phyloP scores from a whole-genome alignment of 1,284 basidiomycete genomes.

The Anthracocystis panici-leucophaei region DNA sequence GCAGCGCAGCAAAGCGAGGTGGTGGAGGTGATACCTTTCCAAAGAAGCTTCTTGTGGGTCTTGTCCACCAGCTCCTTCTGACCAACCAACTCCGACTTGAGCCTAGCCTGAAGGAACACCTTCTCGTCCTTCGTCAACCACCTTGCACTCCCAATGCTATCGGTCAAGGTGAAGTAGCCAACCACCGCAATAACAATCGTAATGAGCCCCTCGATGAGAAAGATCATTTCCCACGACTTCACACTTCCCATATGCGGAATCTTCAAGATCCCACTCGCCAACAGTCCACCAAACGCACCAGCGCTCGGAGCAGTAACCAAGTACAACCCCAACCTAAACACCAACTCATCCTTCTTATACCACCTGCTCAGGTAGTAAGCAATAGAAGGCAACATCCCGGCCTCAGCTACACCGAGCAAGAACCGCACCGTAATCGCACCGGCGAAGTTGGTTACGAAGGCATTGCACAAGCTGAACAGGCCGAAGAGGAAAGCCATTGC shows the following conservation, averaged over 20 bases:
- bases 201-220: constrained; percentile 70
- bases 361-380: constrained; percentile 67
- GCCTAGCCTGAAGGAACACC: constrained; percentile 46
- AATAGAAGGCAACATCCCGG: constrained; percentile 66
- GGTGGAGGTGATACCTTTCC: constrained; percentile 46
- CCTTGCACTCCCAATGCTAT: constrained; percentile 66
- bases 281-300: constrained; percentile 68
- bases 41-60: constrained; percentile 41
- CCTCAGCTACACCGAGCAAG: constrained; percentile 68
- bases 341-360: constrained; percentile 68
- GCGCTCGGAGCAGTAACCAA: constrained; percentile 54
- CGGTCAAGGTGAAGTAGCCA: constrained; percentile 67
- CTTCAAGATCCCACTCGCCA: constrained; percentile 53
- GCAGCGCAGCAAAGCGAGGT: constrained; percentile 57
- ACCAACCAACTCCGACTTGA: constrained; percentile 52
- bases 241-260: constrained; percentile 44
- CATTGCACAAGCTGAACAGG: constrained; percentile 47
- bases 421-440: constrained; percentile 68
- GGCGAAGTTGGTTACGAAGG: constrained; percentile 68
- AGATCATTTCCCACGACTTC: constrained; percentile 68
- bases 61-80: constrained; percentile 48
- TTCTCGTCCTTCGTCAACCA: constrained; percentile 70
- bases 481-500: constrained; percentile 57
- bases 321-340: constrained; percentile 68
- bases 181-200: constrained; percentile 66